Conservation (phyloP, 2,329 filamentous ascomycete genomes). For the Sporothrix variecibatus region DNA sequence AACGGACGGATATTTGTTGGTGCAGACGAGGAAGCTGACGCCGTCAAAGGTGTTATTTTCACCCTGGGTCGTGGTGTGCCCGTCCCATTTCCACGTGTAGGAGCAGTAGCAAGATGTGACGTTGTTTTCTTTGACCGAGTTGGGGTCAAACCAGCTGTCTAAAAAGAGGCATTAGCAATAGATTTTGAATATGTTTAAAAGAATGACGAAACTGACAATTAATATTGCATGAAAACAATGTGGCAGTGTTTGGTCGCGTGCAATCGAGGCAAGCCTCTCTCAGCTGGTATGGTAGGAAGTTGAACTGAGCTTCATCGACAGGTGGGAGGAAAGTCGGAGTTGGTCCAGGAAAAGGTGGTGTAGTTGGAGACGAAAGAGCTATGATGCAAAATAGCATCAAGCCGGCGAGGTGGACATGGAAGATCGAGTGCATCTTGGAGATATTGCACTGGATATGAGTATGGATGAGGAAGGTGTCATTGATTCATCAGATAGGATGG, state of each 20-base stretch:
- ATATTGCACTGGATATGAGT: background rate
- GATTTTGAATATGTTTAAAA: background rate
- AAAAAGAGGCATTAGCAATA: background rate
- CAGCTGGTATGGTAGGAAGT: background rate
- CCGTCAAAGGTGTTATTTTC: background rate
- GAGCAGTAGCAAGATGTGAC: background rate
- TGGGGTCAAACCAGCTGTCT: slow-evolving; percentile 4
- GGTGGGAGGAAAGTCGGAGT: background rate
- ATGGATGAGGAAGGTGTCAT: background rate
- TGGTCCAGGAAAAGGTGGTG: background rate
- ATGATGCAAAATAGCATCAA: background rate
- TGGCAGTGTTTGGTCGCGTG: background rate
- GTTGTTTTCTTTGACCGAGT: background rate
- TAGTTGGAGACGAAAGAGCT: background rate
- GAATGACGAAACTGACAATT: background rate
- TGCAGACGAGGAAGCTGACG: background rate
- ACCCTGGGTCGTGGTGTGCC: background rate
- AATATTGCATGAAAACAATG: background rate
- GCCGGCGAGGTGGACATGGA: background rate
- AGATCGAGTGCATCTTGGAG: background rate
- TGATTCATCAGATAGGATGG: background rate
- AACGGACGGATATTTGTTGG: background rate
- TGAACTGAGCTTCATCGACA: background rate
- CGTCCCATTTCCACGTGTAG: background rate
- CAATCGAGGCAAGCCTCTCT: background rate